A percentile compares a stretch with the other conserved stretches of the same genome.
Conservation (phyloP, 495 filamentous ascomycete species). For the Lasiosphaeria miniovina region DNA sequence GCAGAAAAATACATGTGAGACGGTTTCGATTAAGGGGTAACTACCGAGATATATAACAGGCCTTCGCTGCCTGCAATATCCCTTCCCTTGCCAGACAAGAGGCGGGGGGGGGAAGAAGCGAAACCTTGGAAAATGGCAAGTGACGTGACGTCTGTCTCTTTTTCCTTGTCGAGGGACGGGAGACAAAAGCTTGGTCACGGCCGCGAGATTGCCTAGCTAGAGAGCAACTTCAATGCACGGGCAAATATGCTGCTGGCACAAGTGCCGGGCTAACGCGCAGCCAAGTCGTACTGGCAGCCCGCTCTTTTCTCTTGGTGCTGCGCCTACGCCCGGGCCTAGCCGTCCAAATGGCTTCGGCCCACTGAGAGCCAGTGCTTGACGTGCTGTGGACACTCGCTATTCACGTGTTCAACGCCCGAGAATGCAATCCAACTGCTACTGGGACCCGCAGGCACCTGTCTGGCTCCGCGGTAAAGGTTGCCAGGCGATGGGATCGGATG, state of each 20-base stretch:
- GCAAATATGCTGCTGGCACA: background rate
- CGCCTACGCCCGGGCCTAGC: background rate
- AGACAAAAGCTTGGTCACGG: conserved; percentile 3
- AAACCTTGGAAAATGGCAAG: conserved; percentile 10
- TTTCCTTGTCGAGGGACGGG: background rate
- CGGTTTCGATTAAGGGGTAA: too few species aligned
- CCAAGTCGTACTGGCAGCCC: background rate
- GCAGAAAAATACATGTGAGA: too few species aligned
- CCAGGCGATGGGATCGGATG: background rate
- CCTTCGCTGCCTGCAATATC: too few species aligned
- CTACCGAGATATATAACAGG: too few species aligned
- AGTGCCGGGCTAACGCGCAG: background rate
- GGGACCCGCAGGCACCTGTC: too few species aligned
- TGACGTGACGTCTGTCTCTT: conserved; percentile 8
- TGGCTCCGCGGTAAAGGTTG: too few species aligned
- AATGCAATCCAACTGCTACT: background rate
- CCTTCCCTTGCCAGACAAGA: too few species aligned
- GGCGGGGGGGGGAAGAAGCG: background rate
- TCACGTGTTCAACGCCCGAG: conserved; percentile 1
- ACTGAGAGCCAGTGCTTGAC: conserved; percentile 2
- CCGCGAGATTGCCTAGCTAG: conserved; percentile 2
- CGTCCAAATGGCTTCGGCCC: background rate
- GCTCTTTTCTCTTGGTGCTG: background rate
- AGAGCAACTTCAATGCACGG: background rate
- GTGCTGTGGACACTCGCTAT: background rate